Evolutionary conservation across 1,284 basidiomycete genomes (phyloP), one percentile per base, ranked within the genome.

Genomic region (Fomitopsis betulina): DNA sequence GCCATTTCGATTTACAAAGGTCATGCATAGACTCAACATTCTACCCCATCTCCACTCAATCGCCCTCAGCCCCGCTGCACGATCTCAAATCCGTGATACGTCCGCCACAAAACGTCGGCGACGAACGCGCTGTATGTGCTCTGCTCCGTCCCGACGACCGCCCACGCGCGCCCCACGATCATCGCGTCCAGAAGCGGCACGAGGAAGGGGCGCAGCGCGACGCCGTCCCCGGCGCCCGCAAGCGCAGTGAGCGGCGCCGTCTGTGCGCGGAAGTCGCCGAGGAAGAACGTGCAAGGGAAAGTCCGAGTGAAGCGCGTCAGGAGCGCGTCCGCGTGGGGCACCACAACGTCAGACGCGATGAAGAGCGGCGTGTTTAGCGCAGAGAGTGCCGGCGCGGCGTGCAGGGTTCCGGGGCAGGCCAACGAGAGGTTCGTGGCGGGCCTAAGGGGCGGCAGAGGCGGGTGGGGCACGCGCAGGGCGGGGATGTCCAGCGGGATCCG

Each of bases 121-220:
- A 87, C 79, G 63, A 86, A 92, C 55, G 76, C 73, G 69, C 87
- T 88, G 65, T 90, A 92, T 32, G 90, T 91, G 67, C 88, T 90
- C 54, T 80, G 78, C 52, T 82, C 78, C 12, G 88, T 92, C 1
- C 86, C 87, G 0, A 85, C 79, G 35, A 89, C 78, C n/a, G 67
- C 73, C 65, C 75, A 71, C 1, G 84, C 85, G 54, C 76, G 76
- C 0, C 81, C 81, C 19, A 83, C 79, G 33, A 91, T 79, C 72
- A 90, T 77, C 8, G 86, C 87, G 66, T 92, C 89, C 35, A 93
- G 66, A 56, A 91, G 80, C 1, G 89, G 85, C 23, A 80, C 63
- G 21, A 89, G 60, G 65, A 85, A 84, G 9, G 67, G 63, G 25
- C 70, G 76, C 51, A 91, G 70, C 33, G 60, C 67, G 19, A 85